Percentiles rank a stretch among this genome's conserved stretches.
phyloP scores from a whole-genome alignment of 2,329 filamentous ascomycete genomes.

The Myotisia sp. region DNA sequence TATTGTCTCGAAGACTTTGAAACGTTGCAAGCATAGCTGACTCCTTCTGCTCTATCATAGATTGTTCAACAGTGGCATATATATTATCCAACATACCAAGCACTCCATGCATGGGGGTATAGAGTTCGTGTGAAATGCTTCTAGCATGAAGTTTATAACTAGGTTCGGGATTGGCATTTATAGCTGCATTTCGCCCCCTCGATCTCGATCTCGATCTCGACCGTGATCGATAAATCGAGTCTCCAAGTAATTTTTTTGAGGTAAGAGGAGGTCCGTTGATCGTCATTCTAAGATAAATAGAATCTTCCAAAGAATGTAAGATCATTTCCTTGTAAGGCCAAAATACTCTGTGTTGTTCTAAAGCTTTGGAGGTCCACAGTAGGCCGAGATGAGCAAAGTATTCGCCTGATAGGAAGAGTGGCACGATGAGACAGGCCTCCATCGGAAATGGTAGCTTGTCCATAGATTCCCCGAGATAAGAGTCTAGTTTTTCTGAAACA shows the following conservation, averaged over 20 bases:
- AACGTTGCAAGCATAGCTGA: constrained; percentile 42
- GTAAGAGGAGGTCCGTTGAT: constrained; percentile 1
- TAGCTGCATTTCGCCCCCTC: neutral
- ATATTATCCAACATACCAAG: constrained; percentile 65
- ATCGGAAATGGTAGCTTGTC: constrained; percentile 42
- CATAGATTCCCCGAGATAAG: constrained; percentile 42
- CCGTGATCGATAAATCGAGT: constrained; percentile 18
- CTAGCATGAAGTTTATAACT: constrained; percentile 59
- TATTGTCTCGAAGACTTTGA: constrained; percentile 50
- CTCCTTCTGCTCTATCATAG: constrained; percentile 40
- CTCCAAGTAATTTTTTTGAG: constrained; percentile 14
- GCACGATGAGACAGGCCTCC: constrained; percentile 54
- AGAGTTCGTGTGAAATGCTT: constrained; percentile 55
- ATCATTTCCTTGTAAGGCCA: constrained; percentile 57
- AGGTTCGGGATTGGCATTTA: constrained; percentile 23
- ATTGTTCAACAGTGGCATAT: constrained; percentile 57
- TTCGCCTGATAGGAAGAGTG: constrained; percentile 50
- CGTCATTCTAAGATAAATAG: constrained; percentile 40
- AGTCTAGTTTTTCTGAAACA: constrained; percentile 47
- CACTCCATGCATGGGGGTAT: constrained; percentile 62
- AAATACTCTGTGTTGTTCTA: constrained; percentile 40
- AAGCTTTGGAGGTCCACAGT: constrained; percentile 54
- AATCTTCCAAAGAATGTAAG: constrained; percentile 53
- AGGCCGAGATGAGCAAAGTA: constrained; percentile 58
- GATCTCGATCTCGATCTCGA: neutral